A percentile compares a stretch with the other conserved stretches of the same genome.
These are phyloP conservation scores for Cladochytrium replicatum DNA, from an alignment of 192 early-diverging fungal genomes.

Conservation along the genomic window DNA sequence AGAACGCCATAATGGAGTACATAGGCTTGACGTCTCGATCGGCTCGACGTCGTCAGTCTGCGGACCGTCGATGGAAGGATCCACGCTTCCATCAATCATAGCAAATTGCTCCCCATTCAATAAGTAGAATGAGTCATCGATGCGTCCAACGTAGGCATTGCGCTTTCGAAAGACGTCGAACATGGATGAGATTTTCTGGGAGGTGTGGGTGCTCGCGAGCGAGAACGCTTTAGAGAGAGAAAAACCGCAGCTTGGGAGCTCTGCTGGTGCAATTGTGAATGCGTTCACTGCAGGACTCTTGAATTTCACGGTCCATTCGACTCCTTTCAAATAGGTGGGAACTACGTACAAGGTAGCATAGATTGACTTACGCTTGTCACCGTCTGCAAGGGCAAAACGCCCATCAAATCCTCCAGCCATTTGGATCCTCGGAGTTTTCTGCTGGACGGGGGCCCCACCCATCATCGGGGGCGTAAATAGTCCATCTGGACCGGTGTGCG, in stretches of 20 bases:
- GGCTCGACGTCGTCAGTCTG: no score
- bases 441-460: background rate
- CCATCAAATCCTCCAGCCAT: conserved; percentile 6
- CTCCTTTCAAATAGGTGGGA: conserved; percentile 3
- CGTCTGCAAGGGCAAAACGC: conserved; percentile 3
- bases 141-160: conserved; percentile 52
- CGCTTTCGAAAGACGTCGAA: conserved; percentile 13
- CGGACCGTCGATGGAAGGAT: no score
- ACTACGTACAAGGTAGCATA: background rate
- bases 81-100: no score
- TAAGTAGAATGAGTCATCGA: conserved; percentile 58
- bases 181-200: no score
- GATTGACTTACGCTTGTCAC: conserved; percentile 1
- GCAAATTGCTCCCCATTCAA: conserved; percentile 61
- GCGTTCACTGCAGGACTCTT: conserved; percentile 22
- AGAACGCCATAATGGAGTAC: no score
- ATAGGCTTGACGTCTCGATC: no score
- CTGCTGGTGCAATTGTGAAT: conserved; percentile 13
- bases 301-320: conserved; percentile 13
- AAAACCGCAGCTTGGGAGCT: conserved; percentile 1
- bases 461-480: background rate
- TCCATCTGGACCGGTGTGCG: conserved; percentile 2
- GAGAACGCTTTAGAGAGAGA: conserved; percentile 10
- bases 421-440: no score
- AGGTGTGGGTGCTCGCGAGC: no score